Conservation (phyloP, 2,329 filamentous ascomycete genomes). For the Diplodia scrobiculata region DNA sequence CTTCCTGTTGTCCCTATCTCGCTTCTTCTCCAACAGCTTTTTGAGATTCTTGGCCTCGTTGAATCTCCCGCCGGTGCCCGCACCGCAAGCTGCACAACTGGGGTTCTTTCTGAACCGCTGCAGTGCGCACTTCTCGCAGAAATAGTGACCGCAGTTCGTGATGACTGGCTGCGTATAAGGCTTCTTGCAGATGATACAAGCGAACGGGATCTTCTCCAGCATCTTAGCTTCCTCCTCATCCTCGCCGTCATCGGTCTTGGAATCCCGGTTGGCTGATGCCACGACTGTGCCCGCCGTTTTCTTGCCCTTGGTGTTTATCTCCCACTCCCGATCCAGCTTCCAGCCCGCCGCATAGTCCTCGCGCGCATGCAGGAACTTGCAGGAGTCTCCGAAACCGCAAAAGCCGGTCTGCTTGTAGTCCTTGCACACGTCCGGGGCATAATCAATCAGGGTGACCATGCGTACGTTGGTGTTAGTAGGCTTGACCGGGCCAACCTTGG, state of each 20-base stretch:
- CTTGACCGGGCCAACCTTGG: constrained; percentile 81
- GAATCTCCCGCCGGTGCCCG: constrained; percentile 85
- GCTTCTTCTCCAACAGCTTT: constrained; percentile 75
- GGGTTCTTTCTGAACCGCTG: constrained; percentile 84
- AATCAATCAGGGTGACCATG: constrained; percentile 87
- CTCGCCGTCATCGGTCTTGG: constrained; percentile 50
- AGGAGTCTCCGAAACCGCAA: constrained; percentile 74
- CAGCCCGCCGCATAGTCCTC: constrained; percentile 88
- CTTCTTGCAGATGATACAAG: constrained; percentile 81
- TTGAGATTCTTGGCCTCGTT: constrained; percentile 82
- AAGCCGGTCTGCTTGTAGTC: constrained; percentile 76
- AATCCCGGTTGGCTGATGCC: constrained; percentile 58
- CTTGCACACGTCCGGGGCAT: constrained; percentile 90
- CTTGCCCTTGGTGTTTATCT: constrained; percentile 70
- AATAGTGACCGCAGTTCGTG: constrained; percentile 93
- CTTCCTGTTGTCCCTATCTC: constrained; percentile 61
- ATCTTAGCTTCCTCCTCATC: constrained; percentile 67
- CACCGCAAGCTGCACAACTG: constrained; percentile 80
- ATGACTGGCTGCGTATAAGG: constrained; percentile 78
- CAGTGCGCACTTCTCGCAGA: constrained; percentile 87
- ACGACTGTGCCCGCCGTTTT: constrained; percentile 56
- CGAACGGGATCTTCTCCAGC: constrained; percentile 83
- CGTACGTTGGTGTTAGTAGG: constrained; percentile 79
- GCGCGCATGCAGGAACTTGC: constrained; percentile 76
- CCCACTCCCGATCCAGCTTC: constrained; percentile 95